phyloP scores from a whole-genome alignment of 2,329 filamentous ascomycete species.

The Zymoseptoria pseudotritici region DNA sequence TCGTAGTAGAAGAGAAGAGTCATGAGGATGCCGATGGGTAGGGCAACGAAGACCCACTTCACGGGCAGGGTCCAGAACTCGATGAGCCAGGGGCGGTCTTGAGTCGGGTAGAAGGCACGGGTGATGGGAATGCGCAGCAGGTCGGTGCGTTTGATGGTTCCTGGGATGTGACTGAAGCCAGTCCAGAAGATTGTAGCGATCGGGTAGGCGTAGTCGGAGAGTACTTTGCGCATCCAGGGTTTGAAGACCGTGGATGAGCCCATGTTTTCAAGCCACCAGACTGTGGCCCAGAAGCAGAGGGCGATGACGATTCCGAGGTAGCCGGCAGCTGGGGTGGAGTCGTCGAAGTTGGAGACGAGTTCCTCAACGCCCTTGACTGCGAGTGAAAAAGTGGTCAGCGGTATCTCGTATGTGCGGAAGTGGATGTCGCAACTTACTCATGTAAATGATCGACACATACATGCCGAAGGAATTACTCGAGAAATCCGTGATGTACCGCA shows the following conservation, averaged over 20 bases:
- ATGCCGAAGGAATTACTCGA: slow-evolving; percentile 48
- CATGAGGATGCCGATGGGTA: slow-evolving; percentile 48
- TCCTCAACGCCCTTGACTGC: slow-evolving; percentile 51
- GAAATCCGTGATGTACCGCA: slow-evolving; percentile 53
- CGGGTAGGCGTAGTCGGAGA: slow-evolving; percentile 49
- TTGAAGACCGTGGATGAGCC: slow-evolving; percentile 40
- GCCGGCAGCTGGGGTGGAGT: slow-evolving; percentile 34
- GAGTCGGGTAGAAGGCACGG: slow-evolving; percentile 42
- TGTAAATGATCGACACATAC: slow-evolving; percentile 52
- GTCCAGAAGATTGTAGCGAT: slow-evolving; percentile 49
- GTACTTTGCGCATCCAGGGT: slow-evolving; percentile 38
- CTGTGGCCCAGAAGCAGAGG: slow-evolving; percentile 45
- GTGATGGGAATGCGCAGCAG: slow-evolving; percentile 38
- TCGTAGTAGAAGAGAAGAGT: slow-evolving; percentile 52
- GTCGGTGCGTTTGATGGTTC: slow-evolving; percentile 36
- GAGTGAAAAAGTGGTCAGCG: slow-evolving; percentile 1
- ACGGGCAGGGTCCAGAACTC: slow-evolving; percentile 47
- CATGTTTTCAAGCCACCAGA: slow-evolving; percentile 45
- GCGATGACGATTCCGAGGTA: slow-evolving; percentile 46
- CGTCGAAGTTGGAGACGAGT: slow-evolving; percentile 44
- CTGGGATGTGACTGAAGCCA: slow-evolving; percentile 47
- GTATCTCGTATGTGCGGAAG: not conserved
- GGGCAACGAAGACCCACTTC: slow-evolving; percentile 47
- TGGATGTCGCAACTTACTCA: slow-evolving; percentile 27
- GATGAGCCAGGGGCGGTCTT: slow-evolving; percentile 42